Evolutionary conservation across 176 grass and related monocot genomes (phyloP).

Genomic region (Oropetium thomaeum): DNA sequence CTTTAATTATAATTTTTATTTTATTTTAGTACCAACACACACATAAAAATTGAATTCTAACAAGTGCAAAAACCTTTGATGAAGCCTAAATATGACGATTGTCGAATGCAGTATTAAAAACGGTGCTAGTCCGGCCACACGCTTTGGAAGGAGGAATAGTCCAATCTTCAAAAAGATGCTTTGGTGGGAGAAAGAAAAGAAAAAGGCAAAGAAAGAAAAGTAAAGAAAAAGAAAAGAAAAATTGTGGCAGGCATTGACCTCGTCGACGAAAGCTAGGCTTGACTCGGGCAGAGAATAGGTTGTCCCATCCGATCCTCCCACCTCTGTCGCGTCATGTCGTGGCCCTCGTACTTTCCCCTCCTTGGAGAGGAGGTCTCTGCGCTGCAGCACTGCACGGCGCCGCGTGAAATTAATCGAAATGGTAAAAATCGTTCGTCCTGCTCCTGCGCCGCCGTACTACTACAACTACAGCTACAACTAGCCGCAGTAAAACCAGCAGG

Average conservation of each 20-base stretch:
- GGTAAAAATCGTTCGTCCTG: background rate
- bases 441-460: background rate
- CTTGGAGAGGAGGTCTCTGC: too few species aligned
- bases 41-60: too few species aligned
- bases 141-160: background rate
- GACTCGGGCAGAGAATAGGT: constrained; percentile 23
- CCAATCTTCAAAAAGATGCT: constrained; percentile 9
- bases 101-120: too few species aligned
- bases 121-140: too few species aligned
- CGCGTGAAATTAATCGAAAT: too few species aligned
- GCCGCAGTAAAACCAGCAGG: background rate
- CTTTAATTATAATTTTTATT: too few species aligned
- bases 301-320: background rate
- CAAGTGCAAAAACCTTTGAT: too few species aligned
- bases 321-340: background rate
- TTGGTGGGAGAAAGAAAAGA: background rate
- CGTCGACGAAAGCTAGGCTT: constrained; percentile 1
- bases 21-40: too few species aligned
- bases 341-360: background rate
- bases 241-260: constrained; percentile 31
- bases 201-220: background rate
- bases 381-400: too few species aligned
- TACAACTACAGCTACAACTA: too few species aligned
- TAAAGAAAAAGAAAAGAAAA: background rate
- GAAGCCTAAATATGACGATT: too few species aligned